Evolutionary conservation across 179 eudicot species (phyloP), one percentile per base, ranked within the genome.

Genomic region (Nepenthes alata): DNA sequence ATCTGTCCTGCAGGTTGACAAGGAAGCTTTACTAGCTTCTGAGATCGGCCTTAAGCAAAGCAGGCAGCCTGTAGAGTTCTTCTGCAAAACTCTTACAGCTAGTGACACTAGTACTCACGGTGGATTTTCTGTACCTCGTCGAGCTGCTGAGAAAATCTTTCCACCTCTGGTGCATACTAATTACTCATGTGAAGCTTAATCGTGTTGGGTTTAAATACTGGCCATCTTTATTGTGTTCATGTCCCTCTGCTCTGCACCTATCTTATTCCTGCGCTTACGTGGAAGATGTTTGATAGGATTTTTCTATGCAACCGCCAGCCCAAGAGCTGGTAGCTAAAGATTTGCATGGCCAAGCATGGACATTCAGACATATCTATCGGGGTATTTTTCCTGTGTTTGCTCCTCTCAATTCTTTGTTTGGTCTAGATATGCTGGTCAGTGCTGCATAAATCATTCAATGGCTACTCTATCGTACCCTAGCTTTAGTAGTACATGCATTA

Each of bases 41-140:
- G 97, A 94, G 64, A 68, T 89, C 76, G 95, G 89, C 62, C 89
- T 89, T 7, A 94, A 90, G 72, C 95, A 90, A 74, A 90, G 66
- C 70, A 82, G 82, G 64, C 99, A 94, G 70, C 97, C 99, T 45
- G 35, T 87, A 11, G 99, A 94, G 66, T 94, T 94, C 69, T 94
- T 94, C 85, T 94, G 99, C 74, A 94, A 94, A 76, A 94, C 95
- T 75, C 94, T 90, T 48, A 89, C 98, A 16, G 95, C 96, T 73
- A 93, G 98, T 85, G 98, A 93, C 74, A 93, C 98, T 34, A 93
- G 98, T 69, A 93, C 98, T 60, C 98, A 93, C 59, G 98, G 98
- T 47, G 98, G 98, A 47, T 93, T 93, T 71, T 93, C 97, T 59
- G 95, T 93, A 11, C 97, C 98, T 64, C 96, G 98, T 54, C 82